Conservation (phyloP, 2,329 filamentous ascomycete genomes). For the Fusarium stilboides region DNA sequence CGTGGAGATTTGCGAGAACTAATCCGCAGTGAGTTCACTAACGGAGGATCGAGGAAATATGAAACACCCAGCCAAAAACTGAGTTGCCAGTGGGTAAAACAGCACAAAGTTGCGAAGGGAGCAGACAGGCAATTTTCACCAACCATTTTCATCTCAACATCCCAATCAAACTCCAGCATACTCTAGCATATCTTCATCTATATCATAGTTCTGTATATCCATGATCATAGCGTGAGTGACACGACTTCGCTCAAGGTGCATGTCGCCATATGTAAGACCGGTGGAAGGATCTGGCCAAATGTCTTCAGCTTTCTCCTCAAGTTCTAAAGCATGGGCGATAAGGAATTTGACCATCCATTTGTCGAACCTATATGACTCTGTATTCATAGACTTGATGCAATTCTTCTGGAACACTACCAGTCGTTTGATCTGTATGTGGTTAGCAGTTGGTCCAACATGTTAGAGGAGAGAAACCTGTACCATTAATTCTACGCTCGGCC, state of each 20-base stretch:
- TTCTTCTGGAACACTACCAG: slow-evolving; percentile 53
- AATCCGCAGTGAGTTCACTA: too few relatives aligned
- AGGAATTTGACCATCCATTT: slow-evolving; percentile 64
- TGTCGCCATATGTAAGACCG: slow-evolving; percentile 1
- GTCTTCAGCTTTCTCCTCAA: slow-evolving; percentile 54
- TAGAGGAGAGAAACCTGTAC: slow-evolving; percentile 16
- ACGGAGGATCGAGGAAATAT: too few relatives aligned
- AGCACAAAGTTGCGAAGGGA: too few relatives aligned
- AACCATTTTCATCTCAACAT: too few relatives aligned
- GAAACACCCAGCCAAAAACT: too few relatives aligned
- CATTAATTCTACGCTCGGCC: slow-evolving; percentile 55
- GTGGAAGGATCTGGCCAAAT: slow-evolving; percentile 3
- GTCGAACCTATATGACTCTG: slow-evolving; percentile 60
- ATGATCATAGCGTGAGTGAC: slow-evolving; percentile 45
- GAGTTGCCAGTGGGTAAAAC: too few relatives aligned
- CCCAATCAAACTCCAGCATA: background rate
- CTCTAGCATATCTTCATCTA: background rate
- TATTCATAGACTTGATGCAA: slow-evolving; percentile 49
- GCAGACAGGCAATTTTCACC: too few relatives aligned
- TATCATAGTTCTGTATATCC: slow-evolving; percentile 34
- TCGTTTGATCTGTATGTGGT: slow-evolving; percentile 49
- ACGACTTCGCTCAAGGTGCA: slow-evolving; percentile 38
- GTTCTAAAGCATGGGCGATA: slow-evolving; percentile 51
- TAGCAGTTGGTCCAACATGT: fast-evolving
- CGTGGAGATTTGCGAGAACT: too few relatives aligned